Evolutionary conservation across 768 basidiomycete genomes (phyloP), one percentile per base, ranked within the genome.

Genomic region (Leccinellum albellum): DNA sequence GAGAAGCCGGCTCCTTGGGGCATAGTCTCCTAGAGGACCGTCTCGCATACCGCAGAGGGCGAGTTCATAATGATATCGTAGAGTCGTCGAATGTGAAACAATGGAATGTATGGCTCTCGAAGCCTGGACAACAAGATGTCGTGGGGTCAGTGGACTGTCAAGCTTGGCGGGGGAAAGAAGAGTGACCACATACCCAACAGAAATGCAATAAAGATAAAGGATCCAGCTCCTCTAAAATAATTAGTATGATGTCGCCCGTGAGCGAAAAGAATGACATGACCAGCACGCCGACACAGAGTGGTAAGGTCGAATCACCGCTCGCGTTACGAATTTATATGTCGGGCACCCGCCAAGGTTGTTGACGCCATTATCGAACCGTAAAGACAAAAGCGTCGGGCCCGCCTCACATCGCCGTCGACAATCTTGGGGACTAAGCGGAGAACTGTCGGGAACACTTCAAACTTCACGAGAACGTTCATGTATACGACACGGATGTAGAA

Each of bases 371-470:
- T 66, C 37, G 60, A 48, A 64, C 55, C 55, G 53, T 46, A 56
- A 73, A 73, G 64, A 73, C 69, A 73, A 72, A 72, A 73, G 65
- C 67, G 62, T 70, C 66, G 63, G 68, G 66, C 61, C 58, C 68
- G 61, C 66, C 62, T 61, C 59, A 59, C 60, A 59, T 70, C 64
- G 62, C 64, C 58, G 70, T 64, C 66, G 63, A 67, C 62, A 72
- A 60, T 40, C 37, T 40, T 40, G 37, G 64, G 64, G 55, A 61
- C 29, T 63, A 73, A 72, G 68, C 64, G 70, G 63, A 52, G 58
- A 64, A 63, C 60, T 15, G 64, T 62, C 61, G 54, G 55, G 63
- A 69, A 70, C 55, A 48, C 58, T 54, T 61, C 59, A 64, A 63
- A 67, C 58, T 54, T 64, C 45, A 65, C 62, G 62, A 61, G 63